Conservation (phyloP, 225 moss, liverwort and hornwort genomes). For the Climacium dendroides region DNA sequence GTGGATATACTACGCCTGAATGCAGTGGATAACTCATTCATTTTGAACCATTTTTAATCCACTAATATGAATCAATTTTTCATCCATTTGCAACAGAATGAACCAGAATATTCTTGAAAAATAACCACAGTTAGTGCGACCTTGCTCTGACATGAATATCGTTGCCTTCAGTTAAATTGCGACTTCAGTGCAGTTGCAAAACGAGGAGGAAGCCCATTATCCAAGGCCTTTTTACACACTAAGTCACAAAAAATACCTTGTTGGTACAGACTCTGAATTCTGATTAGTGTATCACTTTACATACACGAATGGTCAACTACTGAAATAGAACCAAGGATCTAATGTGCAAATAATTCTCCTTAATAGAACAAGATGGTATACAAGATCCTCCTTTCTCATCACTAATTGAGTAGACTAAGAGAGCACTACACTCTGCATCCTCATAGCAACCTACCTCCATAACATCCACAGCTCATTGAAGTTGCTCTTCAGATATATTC, state of each 20-base stretch:
- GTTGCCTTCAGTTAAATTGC: neutral
- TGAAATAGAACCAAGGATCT: neutral
- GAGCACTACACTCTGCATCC: neutral
- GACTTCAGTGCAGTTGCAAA: neutral
- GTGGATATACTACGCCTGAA: neutral
- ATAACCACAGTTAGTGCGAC: neutral
- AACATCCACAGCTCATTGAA: neutral
- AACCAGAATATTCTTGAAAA: neutral
- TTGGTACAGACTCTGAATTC: neutral
- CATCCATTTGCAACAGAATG: neutral
- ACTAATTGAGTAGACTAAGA: neutral
- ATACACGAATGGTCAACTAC: neutral
- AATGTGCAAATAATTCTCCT: neutral
- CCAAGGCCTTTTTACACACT: neutral
- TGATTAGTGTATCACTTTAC: neutral
- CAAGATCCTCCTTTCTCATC: neutral
- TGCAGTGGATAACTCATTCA: neutral
- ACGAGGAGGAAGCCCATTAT: neutral
- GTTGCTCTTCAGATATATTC: neutral
- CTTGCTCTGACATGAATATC: too few relatives aligned
- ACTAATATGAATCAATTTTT: neutral
- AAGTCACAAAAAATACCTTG: neutral
- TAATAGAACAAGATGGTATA: neutral
- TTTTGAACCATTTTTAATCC: neutral
- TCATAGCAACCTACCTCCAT: neutral